phyloP scores from a whole-genome alignment of 2,329 filamentous ascomycete genomes.

The Colletotrichum magnum region DNA sequence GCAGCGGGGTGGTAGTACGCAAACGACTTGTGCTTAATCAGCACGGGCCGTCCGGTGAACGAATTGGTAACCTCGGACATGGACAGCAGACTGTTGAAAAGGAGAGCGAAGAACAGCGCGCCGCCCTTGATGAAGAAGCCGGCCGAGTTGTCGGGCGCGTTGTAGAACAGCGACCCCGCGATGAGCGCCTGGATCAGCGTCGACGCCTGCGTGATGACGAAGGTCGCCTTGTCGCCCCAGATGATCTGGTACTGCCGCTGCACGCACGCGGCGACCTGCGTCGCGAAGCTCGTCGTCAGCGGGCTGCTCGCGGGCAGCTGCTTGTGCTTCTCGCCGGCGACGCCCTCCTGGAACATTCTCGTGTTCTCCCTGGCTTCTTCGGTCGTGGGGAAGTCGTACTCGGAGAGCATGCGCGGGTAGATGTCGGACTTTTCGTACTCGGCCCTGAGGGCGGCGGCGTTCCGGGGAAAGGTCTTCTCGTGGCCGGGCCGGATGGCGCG shows the following conservation, averaged over 20 bases:
- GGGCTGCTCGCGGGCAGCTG: slow-evolving; percentile 67
- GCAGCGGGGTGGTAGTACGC: slow-evolving; percentile 71
- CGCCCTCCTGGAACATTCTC: slow-evolving; percentile 66
- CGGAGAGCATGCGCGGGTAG: slow-evolving; percentile 63
- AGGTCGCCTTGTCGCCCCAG: slow-evolving; percentile 74
- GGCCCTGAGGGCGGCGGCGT: slow-evolving; percentile 57
- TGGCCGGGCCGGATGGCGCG: slow-evolving; percentile 67
- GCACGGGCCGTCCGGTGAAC: slow-evolving; percentile 71
- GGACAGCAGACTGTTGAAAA: slow-evolving; percentile 73
- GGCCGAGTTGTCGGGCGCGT: slow-evolving; percentile 68
- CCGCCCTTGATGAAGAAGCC: slow-evolving; percentile 77
- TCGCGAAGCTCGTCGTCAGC: slow-evolving; percentile 66
- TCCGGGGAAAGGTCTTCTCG: slow-evolving; percentile 61
- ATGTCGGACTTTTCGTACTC: slow-evolving; percentile 68
- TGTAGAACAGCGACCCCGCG: slow-evolving; percentile 77
- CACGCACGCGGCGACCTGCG: slow-evolving; percentile 70
- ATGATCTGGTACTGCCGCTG: slow-evolving; percentile 75
- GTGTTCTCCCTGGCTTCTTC: slow-evolving; percentile 64
- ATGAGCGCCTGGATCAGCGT: slow-evolving; percentile 73
- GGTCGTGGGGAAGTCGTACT: slow-evolving; percentile 70
- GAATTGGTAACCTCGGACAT: slow-evolving; percentile 78
- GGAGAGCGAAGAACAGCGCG: slow-evolving; percentile 74
- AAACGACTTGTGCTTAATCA: slow-evolving; percentile 72
- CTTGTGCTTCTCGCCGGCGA: slow-evolving; percentile 68
- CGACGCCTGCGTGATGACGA: slow-evolving; percentile 73